phyloP scores from a whole-genome alignment of 768 basidiomycete genomes.

The Hygrocybe coccinea region DNA sequence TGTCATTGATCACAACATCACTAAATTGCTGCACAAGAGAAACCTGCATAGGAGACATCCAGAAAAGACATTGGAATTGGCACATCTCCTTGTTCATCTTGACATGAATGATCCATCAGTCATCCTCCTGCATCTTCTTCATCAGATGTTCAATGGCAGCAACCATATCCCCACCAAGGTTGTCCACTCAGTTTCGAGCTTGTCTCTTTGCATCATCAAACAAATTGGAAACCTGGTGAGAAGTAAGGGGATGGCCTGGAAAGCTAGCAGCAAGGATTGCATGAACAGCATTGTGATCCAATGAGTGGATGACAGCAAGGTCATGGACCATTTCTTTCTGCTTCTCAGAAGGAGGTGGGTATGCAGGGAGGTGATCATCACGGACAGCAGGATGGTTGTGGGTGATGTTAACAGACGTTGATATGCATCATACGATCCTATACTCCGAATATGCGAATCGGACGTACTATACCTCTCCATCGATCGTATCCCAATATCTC shows the following conservation, averaged over 20 bases:
- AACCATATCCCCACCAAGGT: constrained; percentile 26
- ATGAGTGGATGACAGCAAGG: neutral
- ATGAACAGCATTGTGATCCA: no score
- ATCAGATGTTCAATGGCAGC: constrained; percentile 22
- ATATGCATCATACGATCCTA: no score
- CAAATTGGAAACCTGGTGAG: constrained; percentile 29
- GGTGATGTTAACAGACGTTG: neutral
- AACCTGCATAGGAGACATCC: constrained; percentile 31
- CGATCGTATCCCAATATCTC: no score
- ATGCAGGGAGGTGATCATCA: neutral
- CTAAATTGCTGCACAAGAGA: constrained; percentile 17
- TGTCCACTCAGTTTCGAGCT: constrained; percentile 14
- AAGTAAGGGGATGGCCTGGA: constrained; percentile 15
- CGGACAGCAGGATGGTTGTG: neutral
- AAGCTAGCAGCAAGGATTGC: neutral
- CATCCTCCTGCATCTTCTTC: constrained; percentile 8
- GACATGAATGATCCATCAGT: constrained; percentile 25
- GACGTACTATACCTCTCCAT: no score
- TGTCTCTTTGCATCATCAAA: constrained; percentile 16
- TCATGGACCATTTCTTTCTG: neutral
- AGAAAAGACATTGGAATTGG: constrained; percentile 23
- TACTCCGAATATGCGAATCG: no score
- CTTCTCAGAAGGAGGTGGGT: neutral
- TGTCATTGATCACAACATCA: constrained; percentile 33
- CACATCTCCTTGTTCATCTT: constrained; percentile 13